Evolutionary conservation across 2,329 filamentous ascomycete genomes (phyloP).

Genomic region (Fusarium cicatricum): DNA sequence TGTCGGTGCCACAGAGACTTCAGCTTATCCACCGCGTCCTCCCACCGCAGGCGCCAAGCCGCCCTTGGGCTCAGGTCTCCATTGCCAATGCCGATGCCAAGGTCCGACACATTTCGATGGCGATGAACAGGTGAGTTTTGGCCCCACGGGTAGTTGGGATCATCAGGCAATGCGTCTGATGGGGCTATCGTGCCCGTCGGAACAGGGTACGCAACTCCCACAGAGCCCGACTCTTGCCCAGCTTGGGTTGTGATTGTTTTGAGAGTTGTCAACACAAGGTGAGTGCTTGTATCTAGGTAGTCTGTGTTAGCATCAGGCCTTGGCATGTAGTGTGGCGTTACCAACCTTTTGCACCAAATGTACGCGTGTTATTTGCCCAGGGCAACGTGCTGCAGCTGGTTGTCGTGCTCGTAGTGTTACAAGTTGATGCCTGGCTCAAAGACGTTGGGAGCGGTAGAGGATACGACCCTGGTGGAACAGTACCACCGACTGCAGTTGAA

Average conservation of each 20-base stretch:
- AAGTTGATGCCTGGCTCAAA: conserved; percentile 21
- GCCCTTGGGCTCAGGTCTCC: conserved; percentile 11
- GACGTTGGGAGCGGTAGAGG: conserved; percentile 14
- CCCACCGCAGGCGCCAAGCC: conserved; percentile 25
- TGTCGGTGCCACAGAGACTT: conserved; percentile 23
- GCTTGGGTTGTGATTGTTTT: conserved; percentile 28
- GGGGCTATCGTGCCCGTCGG: conserved; percentile 27
- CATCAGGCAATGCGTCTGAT: conserved; percentile 38
- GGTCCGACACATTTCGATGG: conserved; percentile 43
- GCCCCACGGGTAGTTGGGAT: conserved; percentile 50
- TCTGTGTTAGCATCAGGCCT: conserved; percentile 6
- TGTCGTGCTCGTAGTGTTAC: conserved; percentile 35
- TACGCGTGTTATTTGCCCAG: conserved; percentile 31
- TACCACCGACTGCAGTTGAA: conserved; percentile 1
- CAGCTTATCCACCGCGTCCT: conserved; percentile 21
- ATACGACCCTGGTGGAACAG: conserved; percentile 16
- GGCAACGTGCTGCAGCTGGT: conserved; percentile 17
- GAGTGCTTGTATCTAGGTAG: conserved; percentile 7
- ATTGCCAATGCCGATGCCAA: conserved; percentile 32
- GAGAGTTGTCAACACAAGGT: conserved; percentile 31
- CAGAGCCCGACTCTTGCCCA: conserved; percentile 8
- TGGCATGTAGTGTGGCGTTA: neutral
- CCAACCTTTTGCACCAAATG: conserved; percentile 25
- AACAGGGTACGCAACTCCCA: conserved; percentile 21
- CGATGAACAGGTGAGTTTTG: conserved; percentile 48